Evolutionary conservation across 75 land plant genomes (phyloP).

Genomic region (Pinus albicaulis): DNA sequence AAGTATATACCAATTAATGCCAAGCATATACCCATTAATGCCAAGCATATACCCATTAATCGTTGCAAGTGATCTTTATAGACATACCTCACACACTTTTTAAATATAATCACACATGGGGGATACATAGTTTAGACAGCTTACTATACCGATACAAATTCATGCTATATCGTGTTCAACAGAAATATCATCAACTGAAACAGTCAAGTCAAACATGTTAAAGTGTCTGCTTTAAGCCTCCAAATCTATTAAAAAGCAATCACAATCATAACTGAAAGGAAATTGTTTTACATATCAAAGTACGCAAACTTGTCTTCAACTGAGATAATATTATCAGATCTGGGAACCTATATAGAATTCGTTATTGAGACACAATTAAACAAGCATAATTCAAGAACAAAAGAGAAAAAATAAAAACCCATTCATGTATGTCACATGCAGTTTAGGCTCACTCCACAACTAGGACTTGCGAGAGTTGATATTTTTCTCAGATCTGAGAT

Average conservation of each 20-base stretch:
- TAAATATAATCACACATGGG: no score
- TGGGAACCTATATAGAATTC: neutral
- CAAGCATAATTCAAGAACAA: neutral
- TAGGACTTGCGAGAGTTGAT: neutral
- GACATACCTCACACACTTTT: no score
- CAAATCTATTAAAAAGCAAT: neutral
- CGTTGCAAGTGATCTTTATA: no score
- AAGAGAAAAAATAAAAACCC: neutral
- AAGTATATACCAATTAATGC: no score
- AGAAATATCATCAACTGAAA: neutral
- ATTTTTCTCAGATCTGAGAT: neutral
- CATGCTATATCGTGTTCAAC: neutral
- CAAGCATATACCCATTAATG: no score
- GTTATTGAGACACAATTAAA: neutral
- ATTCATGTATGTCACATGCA: neutral
- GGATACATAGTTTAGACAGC: neutral
- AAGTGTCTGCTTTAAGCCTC: neutral
- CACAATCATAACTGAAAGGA: no score
- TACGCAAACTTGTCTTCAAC: neutral
- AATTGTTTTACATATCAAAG: no score
- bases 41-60: no score
- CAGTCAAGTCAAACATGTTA: neutral
- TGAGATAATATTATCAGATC: neutral
- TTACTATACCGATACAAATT: neutral
- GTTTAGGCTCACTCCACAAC: neutral